phyloP scores from a whole-genome alignment of 495 filamentous ascomycete genomes.

The Penicillium canariense region DNA sequence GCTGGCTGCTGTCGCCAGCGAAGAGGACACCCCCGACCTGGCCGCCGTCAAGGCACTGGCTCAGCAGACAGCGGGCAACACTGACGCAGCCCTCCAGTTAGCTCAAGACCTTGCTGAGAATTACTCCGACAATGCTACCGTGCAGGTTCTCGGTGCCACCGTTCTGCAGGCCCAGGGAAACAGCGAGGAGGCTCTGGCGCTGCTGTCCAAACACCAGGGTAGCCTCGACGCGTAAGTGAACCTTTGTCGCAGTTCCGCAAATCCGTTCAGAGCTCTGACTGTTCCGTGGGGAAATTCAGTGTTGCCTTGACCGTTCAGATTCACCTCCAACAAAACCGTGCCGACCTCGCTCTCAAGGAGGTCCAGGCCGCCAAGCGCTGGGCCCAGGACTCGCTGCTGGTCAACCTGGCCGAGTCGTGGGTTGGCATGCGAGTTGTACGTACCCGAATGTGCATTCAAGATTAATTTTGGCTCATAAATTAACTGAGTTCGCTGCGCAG shows the following conservation, averaged over 20 bases:
- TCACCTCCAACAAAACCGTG: conserved; percentile 84
- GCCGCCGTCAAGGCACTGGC: conserved; percentile 75
- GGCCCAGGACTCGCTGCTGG: conserved; percentile 91
- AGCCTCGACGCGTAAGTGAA: conserved; percentile 72
- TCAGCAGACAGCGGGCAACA: conserved; percentile 58
- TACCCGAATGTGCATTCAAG: conserved; percentile 12
- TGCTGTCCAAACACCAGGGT: conserved; percentile 80
- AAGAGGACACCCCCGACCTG: conserved; percentile 67
- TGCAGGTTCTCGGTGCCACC: conserved; percentile 76
- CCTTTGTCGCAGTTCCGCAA: conserved; percentile 4
- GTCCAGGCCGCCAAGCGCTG: conserved; percentile 85
- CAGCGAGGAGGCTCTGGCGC: conserved; percentile 75
- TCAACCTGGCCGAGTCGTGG: conserved; percentile 96
- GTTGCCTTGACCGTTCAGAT: conserved; percentile 84
- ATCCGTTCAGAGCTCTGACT: conserved; percentile 2
- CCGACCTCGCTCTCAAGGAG: conserved; percentile 86
- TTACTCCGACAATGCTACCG: conserved; percentile 69
- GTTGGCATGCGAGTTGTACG: conserved; percentile 82
- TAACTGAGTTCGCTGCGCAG: conserved; percentile 37
- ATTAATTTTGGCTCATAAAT: neutral
- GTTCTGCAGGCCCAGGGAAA: conserved; percentile 74
- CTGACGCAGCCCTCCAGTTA: conserved; percentile 56
- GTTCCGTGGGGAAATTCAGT: conserved; percentile 24
- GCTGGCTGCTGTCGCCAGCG: conserved; percentile 61
- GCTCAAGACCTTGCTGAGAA: conserved; percentile 64